phyloP scores from a whole-genome alignment of 306 rosid genomes.

The Citrullus colocynthis region DNA sequence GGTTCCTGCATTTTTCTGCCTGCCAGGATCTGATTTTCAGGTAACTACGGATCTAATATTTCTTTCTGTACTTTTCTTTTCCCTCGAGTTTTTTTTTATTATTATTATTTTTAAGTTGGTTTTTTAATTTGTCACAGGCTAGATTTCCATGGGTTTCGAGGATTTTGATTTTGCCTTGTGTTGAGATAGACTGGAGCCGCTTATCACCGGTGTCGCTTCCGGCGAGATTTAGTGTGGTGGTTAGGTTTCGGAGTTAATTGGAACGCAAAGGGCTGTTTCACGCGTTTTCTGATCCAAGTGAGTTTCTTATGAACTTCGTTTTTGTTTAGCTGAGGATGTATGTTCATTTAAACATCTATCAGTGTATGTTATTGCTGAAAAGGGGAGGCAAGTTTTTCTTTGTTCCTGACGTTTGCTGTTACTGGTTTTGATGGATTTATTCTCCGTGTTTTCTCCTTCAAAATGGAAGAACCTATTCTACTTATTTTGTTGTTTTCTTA shows the following conservation, averaged over 20 bases:
- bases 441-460: neutral
- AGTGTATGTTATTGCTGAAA: neutral
- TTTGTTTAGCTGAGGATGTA: neutral
- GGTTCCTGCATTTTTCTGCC: neutral
- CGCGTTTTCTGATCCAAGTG: neutral
- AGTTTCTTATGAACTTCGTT: neutral
- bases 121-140: neutral
- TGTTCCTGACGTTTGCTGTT: neutral
- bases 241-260: neutral
- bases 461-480: neutral
- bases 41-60: neutral
- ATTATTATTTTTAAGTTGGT: neutral
- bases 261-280: neutral
- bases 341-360: neutral
- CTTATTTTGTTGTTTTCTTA: neutral
- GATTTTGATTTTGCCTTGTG: neutral
- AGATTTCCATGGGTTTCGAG: neutral
- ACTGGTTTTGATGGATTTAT: neutral
- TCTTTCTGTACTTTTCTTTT: neutral
- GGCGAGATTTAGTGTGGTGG: neutral
- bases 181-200: neutral
- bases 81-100: neutral
- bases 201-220: neutral
- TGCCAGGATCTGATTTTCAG: neutral
- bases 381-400: neutral